A percentile compares a stretch with the other conserved stretches of the same genome.
Evolutionary conservation across 768 basidiomycete species (phyloP).

Genomic region (Pleurotus cornucopiae): DNA sequence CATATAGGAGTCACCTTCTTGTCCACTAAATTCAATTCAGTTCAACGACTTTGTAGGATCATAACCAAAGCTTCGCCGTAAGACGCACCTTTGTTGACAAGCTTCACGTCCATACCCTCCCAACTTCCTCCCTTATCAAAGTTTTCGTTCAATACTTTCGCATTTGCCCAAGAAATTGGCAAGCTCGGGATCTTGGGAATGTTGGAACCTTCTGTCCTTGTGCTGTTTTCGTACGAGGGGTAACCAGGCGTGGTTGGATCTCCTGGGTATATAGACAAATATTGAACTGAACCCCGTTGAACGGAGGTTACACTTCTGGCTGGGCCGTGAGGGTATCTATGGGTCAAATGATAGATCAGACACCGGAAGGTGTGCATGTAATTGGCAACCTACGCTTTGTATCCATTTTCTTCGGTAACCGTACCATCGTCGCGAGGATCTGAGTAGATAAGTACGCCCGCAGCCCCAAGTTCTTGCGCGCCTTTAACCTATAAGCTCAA

Average conservation of each 20-base stretch:
- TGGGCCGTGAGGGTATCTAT: constrained; percentile 62
- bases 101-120: constrained; percentile 37
- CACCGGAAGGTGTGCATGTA: too few relatives aligned
- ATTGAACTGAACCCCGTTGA: constrained; percentile 67
- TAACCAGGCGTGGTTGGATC: constrained; percentile 44
- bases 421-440: constrained; percentile 64
- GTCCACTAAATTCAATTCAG: constrained; percentile 14
- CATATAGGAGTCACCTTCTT: constrained; percentile 13
- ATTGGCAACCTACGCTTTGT: constrained; percentile 31
- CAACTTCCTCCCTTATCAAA: constrained; percentile 37
- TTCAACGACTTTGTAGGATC: background rate
- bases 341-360: background rate
- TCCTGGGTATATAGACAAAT: constrained; percentile 53
- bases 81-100: constrained; percentile 53
- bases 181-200: constrained; percentile 56
- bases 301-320: constrained; percentile 59
- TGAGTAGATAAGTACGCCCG: constrained; percentile 57
- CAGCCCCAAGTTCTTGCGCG: constrained; percentile 62
- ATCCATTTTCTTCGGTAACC: constrained; percentile 56
- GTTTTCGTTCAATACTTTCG: constrained; percentile 48
- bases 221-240: constrained; percentile 65
- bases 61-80: background rate
- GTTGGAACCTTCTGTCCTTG: constrained; percentile 43
- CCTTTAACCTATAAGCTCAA: constrained; percentile 40
- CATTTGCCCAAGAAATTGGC: constrained; percentile 67